Evolutionary conservation across 1,139 yeast genomes (phyloP).

Genomic region (Kurtzmaniella quercitrusa): DNA sequence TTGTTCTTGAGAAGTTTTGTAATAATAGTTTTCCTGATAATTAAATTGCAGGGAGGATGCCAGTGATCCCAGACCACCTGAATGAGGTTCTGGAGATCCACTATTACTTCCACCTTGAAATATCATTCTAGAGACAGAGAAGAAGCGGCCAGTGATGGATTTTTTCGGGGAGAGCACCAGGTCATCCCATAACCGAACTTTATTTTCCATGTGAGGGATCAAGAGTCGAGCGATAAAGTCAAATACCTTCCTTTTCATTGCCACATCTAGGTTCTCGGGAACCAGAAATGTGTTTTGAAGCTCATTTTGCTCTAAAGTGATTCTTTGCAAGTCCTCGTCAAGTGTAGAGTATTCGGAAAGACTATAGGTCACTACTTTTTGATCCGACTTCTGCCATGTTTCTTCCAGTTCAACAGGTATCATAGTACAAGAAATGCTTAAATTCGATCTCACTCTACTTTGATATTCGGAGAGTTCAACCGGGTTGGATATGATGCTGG

Average conservation of each 20-base stretch:
- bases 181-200: slow-evolving; percentile 77
- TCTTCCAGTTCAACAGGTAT: slow-evolving; percentile 21
- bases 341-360: slow-evolving; percentile 43
- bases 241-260: slow-evolving; percentile 41
- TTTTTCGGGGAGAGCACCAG: slow-evolving; percentile 64
- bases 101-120: slow-evolving; percentile 29
- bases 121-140: slow-evolving; percentile 62
- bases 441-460: slow-evolving; percentile 19
- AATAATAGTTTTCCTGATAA: slow-evolving; percentile 49
- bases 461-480: slow-evolving; percentile 32
- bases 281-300: slow-evolving; percentile 17
- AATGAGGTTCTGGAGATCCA: slow-evolving; percentile 8
- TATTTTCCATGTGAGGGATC: slow-evolving; percentile 75
- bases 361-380: not conserved
- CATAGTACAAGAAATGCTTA: slow-evolving; percentile 26
- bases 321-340: slow-evolving; percentile 49
- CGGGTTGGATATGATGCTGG: slow-evolving; percentile 16
- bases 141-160: slow-evolving; percentile 70
- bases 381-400: slow-evolving; percentile 2
- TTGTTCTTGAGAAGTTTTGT: slow-evolving; percentile 66
- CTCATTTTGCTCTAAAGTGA: slow-evolving; percentile 20
- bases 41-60: slow-evolving; percentile 28
- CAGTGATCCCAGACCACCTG: slow-evolving; percentile 8
- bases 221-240: slow-evolving; percentile 56
- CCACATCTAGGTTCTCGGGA: slow-evolving; percentile 34